Conservation (phyloP, 495 filamentous ascomycete genomes). For the Aspergillus steynii region DNA sequence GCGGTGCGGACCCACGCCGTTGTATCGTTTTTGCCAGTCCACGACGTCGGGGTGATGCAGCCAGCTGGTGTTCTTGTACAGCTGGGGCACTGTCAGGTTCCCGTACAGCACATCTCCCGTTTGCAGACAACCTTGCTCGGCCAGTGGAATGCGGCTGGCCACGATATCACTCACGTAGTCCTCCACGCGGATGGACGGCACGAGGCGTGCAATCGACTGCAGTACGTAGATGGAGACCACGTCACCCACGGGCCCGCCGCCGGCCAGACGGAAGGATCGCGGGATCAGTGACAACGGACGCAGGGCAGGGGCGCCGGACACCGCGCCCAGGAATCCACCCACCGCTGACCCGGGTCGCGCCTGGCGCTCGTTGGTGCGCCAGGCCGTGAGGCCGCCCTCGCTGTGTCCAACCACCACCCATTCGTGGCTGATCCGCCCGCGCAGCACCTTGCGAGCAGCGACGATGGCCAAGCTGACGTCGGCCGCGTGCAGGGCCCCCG, state of each 20-base stretch:
- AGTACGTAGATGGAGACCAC: constrained; percentile 11
- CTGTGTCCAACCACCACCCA: constrained; percentile 10
- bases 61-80: constrained; percentile 13
- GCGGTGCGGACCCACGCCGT: constrained; percentile 3
- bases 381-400: constrained; percentile 11
- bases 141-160: background rate
- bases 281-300: constrained; percentile 9
- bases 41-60: constrained; percentile 3
- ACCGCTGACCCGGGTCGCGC: background rate
- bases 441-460: constrained; percentile 1
- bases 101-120: background rate
- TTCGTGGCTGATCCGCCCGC: background rate
- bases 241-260: constrained; percentile 8
- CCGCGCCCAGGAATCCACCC: constrained; percentile 15
- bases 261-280: background rate
- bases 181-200: constrained; percentile 3
- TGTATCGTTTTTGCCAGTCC: constrained; percentile 9
- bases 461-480: constrained; percentile 9
- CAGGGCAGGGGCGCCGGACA: constrained; percentile 11
- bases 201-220: constrained; percentile 3
- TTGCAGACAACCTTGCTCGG: constrained; percentile 6
- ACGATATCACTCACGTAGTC: constrained; percentile 7
- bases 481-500: background rate
- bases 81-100: constrained; percentile 2
- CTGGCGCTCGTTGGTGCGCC: constrained; percentile 7